These are phyloP conservation scores for Globisporangium solare DNA, from an alignment of 352 stramenopile genomes.

Conservation along the genomic window DNA sequence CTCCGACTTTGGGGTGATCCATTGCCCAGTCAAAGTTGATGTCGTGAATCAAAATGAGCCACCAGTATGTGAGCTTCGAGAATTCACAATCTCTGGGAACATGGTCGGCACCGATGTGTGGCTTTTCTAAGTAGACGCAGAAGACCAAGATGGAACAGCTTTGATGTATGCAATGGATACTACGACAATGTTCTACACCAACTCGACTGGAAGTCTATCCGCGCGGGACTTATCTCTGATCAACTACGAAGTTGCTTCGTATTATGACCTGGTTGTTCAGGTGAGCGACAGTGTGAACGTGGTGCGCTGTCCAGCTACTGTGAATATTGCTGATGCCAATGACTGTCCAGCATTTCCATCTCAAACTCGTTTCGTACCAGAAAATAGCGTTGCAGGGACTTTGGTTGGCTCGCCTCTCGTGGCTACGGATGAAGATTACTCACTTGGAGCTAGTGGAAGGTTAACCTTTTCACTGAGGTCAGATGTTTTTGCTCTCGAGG, in stretches of 20 bases:
- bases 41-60: constrained; percentile 50
- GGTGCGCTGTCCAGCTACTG: constrained; percentile 21
- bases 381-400: constrained; percentile 35
- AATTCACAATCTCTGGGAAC: constrained; percentile 29
- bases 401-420: constrained; percentile 15
- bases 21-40: constrained; percentile 27
- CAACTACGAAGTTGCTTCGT: constrained; percentile 23
- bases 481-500: constrained; percentile 2
- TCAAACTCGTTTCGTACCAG: constrained; percentile 23
- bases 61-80: constrained; percentile 24
- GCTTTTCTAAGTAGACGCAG: not conserved
- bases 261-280: constrained; percentile 10
- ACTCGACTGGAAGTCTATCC: constrained; percentile 4
- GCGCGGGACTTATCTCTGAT: constrained; percentile 15
- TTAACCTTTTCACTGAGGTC: constrained; percentile 1
- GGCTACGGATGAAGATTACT: constrained; percentile 11
- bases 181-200: constrained; percentile 1
- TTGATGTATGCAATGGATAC: constrained; percentile 5
- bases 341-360: constrained; percentile 37
- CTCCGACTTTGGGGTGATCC: constrained; percentile 26
- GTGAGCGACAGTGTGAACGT: constrained; percentile 20
- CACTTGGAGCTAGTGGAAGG: constrained; percentile 1
- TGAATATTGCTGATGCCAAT: constrained; percentile 40
- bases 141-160: not conserved
- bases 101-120: constrained; percentile 4